These are phyloP conservation scores for Aspergillus incahuasiensis DNA, from an alignment of 495 filamentous ascomycete genomes.

Conservation along the genomic window DNA sequence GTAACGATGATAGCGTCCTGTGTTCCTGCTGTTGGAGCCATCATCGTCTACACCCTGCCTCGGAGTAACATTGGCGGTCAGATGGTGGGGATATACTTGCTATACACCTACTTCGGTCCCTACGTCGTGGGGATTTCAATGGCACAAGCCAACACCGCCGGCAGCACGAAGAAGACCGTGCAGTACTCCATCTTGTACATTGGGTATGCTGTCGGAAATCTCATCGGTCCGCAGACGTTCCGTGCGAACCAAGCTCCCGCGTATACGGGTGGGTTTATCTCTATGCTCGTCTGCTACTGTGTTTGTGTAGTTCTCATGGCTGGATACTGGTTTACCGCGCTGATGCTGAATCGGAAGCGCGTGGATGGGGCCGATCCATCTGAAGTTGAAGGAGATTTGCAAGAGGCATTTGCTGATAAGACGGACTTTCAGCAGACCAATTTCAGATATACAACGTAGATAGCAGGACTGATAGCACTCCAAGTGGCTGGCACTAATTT, in stretches of 20 bases:
- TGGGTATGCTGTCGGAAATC: conserved; percentile 25
- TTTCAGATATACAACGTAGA: conserved; percentile 26
- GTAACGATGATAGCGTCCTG: conserved; percentile 28
- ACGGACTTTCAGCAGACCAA: conserved; percentile 28
- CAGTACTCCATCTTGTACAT: conserved; percentile 29
- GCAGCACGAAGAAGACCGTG: conserved; percentile 30
- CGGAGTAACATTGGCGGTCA: conserved; percentile 29
- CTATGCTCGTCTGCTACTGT: conserved; percentile 30
- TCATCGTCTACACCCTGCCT: conserved; percentile 33
- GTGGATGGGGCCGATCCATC: conserved; percentile 15
- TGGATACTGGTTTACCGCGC: conserved; percentile 24
- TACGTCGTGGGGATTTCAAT: conserved; percentile 37
- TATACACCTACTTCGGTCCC: conserved; percentile 36
- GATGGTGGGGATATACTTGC: conserved; percentile 32
- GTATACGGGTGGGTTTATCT: conserved; percentile 29
- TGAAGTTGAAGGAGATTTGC: conserved; percentile 12
- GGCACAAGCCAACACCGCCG: conserved; percentile 36
- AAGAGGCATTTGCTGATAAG: conserved; percentile 23
- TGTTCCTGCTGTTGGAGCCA: conserved; percentile 31
- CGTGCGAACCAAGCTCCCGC: conserved; percentile 49
- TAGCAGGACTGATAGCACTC: neutral
- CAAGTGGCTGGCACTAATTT: too few species aligned
- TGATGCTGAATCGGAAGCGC: conserved; percentile 20
- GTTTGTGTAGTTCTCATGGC: conserved; percentile 24
- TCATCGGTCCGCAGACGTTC: conserved; percentile 58